These are phyloP conservation scores for Barnettozyma siamensis DNA, from an alignment of 805 yeast species.

Conservation along the genomic window DNA sequence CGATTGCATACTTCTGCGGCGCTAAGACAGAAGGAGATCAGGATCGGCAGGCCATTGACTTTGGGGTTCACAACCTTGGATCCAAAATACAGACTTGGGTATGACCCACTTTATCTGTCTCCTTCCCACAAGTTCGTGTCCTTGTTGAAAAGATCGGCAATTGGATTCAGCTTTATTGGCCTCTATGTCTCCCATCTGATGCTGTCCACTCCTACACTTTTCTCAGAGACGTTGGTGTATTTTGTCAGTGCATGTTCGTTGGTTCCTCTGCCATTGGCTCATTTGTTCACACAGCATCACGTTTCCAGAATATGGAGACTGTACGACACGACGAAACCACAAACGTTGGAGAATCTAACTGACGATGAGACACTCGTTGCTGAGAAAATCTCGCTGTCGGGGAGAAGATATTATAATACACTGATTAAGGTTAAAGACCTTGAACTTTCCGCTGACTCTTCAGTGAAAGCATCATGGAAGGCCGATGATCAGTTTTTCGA, in stretches of 20 bases:
- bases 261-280: slow-evolving; percentile 52
- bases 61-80: slow-evolving; percentile 43
- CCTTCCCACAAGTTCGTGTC: slow-evolving; percentile 60
- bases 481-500: slow-evolving; percentile 38
- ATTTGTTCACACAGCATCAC: slow-evolving; percentile 54
- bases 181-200: slow-evolving; percentile 57
- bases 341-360: slow-evolving; percentile 56
- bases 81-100: slow-evolving; percentile 46
- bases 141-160: slow-evolving; percentile 52
- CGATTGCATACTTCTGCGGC: neutral
- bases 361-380: slow-evolving; percentile 59
- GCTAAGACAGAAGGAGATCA: slow-evolving; percentile 13
- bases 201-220: slow-evolving; percentile 42
- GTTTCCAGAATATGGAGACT: slow-evolving; percentile 69
- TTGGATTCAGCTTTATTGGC: slow-evolving; percentile 58
- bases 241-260: slow-evolving; percentile 37
- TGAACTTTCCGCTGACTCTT: slow-evolving; percentile 33
- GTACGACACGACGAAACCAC: slow-evolving; percentile 54
- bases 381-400: slow-evolving; percentile 63
- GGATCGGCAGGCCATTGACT: slow-evolving; percentile 36
- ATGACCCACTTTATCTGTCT: slow-evolving; percentile 57
- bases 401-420: slow-evolving; percentile 59
- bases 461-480: slow-evolving; percentile 46
- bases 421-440: slow-evolving; percentile 48
- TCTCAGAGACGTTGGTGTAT: slow-evolving; percentile 43